These are phyloP conservation scores for Beauveria medogensis DNA, from an alignment of 2,329 filamentous ascomycete species.

Conservation along the genomic window DNA sequence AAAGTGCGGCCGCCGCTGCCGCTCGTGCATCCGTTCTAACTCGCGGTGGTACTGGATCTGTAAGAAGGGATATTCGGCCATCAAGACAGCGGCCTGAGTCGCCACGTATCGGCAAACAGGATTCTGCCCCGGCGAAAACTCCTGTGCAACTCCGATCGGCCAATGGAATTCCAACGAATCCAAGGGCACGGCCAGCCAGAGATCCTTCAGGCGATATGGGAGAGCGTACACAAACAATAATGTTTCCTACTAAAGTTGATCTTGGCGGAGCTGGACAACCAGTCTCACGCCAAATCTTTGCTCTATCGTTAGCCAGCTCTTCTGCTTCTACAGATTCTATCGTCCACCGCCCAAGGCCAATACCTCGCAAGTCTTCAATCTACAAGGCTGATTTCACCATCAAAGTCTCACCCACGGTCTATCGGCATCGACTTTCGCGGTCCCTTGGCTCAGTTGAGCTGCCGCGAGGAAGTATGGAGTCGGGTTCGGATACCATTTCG, in stretches of 20 bases:
- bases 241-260: not conserved
- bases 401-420: slow-evolving; percentile 32
- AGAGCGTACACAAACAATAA: not conserved
- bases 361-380: slow-evolving; percentile 39
- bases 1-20: not conserved
- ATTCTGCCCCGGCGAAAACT: slow-evolving; percentile 22
- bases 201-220: slow-evolving; percentile 45
- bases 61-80: slow-evolving; percentile 23
- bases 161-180: slow-evolving; percentile 41
- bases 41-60: slow-evolving; percentile 21
- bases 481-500: slow-evolving; percentile 37
- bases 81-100: slow-evolving; percentile 21
- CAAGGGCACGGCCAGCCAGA: slow-evolving; percentile 24
- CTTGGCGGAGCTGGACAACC: slow-evolving; percentile 7
- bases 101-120: slow-evolving; percentile 14
- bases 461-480: slow-evolving; percentile 38
- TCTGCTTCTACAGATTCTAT: slow-evolving; percentile 28
- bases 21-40: slow-evolving; percentile 19
- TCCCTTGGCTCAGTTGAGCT: slow-evolving; percentile 39
- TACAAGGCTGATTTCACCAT: slow-evolving; percentile 41
- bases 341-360: slow-evolving; percentile 47
- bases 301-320: slow-evolving; percentile 2
- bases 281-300: not conserved
- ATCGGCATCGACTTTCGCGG: slow-evolving; percentile 39
- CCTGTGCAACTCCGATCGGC: slow-evolving; percentile 37